phyloP scores from a whole-genome alignment of 768 basidiomycete species.

The Serendipita vermifera region DNA sequence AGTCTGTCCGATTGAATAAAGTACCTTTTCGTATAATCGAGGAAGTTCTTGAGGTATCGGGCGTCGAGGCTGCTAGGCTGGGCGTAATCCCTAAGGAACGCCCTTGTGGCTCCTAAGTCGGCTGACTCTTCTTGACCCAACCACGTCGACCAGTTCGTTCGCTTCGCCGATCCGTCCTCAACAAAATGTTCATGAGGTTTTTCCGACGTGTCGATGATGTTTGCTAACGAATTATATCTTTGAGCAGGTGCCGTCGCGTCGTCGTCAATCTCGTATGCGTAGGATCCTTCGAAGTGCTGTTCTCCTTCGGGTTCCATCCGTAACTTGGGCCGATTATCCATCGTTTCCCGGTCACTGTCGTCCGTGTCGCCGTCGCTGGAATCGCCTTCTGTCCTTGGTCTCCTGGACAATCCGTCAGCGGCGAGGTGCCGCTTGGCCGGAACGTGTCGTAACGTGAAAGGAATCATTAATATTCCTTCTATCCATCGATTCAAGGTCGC shows the following conservation, averaged over 20 bases:
- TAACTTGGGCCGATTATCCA: no score
- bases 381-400: conserved; percentile 11
- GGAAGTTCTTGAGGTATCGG: conserved; percentile 5
- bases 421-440: conserved; percentile 25
- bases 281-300: no score
- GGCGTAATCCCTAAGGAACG: neutral
- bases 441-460: conserved; percentile 29
- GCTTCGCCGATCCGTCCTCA: no score
- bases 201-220: no score
- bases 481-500: conserved; percentile 33
- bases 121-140: no score
- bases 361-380: conserved; percentile 13
- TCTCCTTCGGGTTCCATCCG: no score
- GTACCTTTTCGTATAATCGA: conserved; percentile 14
- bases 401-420: conserved; percentile 29
- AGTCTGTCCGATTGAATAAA: conserved; percentile 18
- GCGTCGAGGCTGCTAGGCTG: neutral
- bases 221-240: no score
- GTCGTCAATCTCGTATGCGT: no score
- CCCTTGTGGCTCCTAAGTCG: neutral
- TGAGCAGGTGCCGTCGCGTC: neutral
- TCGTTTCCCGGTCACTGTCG: no score
- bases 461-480: conserved; percentile 26
- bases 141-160: no score
- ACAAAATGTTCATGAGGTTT: no score